Evolutionary conservation across 495 filamentous ascomycete species (phyloP).

Genomic region (Ramalina peruviana): DNA sequence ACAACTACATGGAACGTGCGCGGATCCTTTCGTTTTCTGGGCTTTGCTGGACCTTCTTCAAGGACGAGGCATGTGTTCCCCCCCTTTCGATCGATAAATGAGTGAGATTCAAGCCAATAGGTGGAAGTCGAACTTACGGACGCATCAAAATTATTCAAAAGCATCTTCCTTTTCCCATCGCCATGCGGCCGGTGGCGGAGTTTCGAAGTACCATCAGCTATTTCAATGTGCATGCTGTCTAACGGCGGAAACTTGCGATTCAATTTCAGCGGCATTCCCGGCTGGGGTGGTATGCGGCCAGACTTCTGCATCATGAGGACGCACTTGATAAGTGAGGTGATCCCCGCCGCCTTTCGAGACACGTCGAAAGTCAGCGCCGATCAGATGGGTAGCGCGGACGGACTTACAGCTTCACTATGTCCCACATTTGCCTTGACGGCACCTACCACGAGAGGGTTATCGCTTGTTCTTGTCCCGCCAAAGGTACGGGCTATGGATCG

Average conservation of each 20-base stretch:
- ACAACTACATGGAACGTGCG: slow-evolving; percentile 17
- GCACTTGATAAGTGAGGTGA: slow-evolving; percentile 24
- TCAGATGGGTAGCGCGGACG: too few species aligned
- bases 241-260: slow-evolving; percentile 22
- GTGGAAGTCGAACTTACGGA: slow-evolving; percentile 1
- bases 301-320: slow-evolving; percentile 22
- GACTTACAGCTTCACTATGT: slow-evolving; percentile 23
- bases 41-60: slow-evolving; percentile 17
- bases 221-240: slow-evolving; percentile 18
- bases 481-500: slow-evolving; percentile 19
- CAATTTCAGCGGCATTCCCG: slow-evolving; percentile 31
- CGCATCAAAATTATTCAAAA: slow-evolving; percentile 29
- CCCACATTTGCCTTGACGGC: slow-evolving; percentile 51
- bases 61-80: slow-evolving; percentile 24
- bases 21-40: neutral
- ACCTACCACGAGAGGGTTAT: slow-evolving; percentile 53
- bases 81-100: slow-evolving; percentile 8
- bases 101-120: neutral
- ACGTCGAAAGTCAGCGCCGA: neutral
- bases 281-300: slow-evolving; percentile 22
- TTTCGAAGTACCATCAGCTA: slow-evolving; percentile 17
- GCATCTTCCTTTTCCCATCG: slow-evolving; percentile 11
- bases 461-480: slow-evolving; percentile 22
- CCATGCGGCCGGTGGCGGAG: neutral
- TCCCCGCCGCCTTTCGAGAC: slow-evolving; percentile 15